phyloP scores from a whole-genome alignment of 2,329 filamentous ascomycete species.

The Aspergillus ochraceoroseus region DNA sequence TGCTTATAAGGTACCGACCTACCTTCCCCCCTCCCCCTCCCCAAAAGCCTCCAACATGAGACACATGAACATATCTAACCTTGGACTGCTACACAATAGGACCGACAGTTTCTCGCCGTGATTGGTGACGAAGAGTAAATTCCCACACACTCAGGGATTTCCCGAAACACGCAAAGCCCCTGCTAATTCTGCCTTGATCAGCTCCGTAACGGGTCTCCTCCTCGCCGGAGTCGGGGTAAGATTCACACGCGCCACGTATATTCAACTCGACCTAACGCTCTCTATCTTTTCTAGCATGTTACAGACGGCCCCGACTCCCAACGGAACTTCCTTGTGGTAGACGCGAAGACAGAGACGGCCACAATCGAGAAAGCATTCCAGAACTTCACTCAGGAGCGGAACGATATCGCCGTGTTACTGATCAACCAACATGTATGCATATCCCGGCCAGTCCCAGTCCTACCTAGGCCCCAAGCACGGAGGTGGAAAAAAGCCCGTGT shows the following conservation, averaged over 20 bases:
- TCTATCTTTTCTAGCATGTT: conserved; percentile 62
- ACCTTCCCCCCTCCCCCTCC: conserved; percentile 12
- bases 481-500: no score
- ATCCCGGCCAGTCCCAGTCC: background rate
- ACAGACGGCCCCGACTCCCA: conserved; percentile 81
- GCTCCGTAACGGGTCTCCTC: conserved; percentile 90
- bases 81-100: conserved; percentile 44
- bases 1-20: conserved; percentile 50
- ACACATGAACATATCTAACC: no score
- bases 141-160: background rate
- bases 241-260: background rate
- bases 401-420: conserved; percentile 92
- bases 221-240: conserved; percentile 91
- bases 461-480: no score
- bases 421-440: conserved; percentile 89
- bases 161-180: background rate
- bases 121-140: conserved; percentile 82
- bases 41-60: no score
- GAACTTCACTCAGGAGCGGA: conserved; percentile 78
- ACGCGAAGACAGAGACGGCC: conserved; percentile 82
- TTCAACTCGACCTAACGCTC: conserved; percentile 1
- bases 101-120: conserved; percentile 92
- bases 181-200: conserved; percentile 41
- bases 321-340: conserved; percentile 97
- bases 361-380: conserved; percentile 89